Evolutionary conservation across 1,139 yeast species (phyloP), one percentile per base, ranked within the genome.

Genomic region (Eremothecium cymbalariae): DNA sequence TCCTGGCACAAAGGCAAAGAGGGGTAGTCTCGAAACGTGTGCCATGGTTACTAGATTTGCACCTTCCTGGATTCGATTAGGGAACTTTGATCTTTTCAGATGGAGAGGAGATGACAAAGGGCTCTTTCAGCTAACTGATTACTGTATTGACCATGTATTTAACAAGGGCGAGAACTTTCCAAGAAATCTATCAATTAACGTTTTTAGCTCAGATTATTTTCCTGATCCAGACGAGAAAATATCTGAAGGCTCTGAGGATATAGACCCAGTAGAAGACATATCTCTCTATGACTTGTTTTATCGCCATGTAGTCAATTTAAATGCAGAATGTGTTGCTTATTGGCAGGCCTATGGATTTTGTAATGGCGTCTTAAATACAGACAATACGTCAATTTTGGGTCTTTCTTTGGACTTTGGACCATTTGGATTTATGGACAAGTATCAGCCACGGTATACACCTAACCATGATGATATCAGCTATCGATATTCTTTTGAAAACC

Each of bases 331-430:
- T 17, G 78, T 85, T 1, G 95, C 95, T 1, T 66, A 72, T 45
- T 84, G 95, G 85, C 97, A 90, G 56, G 71, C 79, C 1, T 88
- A 86, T 57, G 97, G 96, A 3, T 86, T 88, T 51, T 62, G 88
- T 50, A 90, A 90, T 51, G 98, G 98, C 5, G 98, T 90, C 2
- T 64, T 90, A 40, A 90, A 90, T 54, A 88, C 97, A 0, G 98
- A 90, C 54, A 90, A 90, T 53, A 85, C 95, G 0, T 84, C 95
- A 0, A 67, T 90, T 6, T 54, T 80, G 29, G 98, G 98, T 0
- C 64, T 88, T 11, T 75, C 95, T 0, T 74, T 90, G 60, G 98
- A 90, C 58, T 90, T 80, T 56, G 98, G 98, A 3, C 98, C 98
- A 1, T 90, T 84, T 62, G 82, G 94, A 16, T 82, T 86, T 37